phyloP scores from a whole-genome alignment of 192 early-diverging fungal species.

The Gamsiella multidivaricata region DNA sequence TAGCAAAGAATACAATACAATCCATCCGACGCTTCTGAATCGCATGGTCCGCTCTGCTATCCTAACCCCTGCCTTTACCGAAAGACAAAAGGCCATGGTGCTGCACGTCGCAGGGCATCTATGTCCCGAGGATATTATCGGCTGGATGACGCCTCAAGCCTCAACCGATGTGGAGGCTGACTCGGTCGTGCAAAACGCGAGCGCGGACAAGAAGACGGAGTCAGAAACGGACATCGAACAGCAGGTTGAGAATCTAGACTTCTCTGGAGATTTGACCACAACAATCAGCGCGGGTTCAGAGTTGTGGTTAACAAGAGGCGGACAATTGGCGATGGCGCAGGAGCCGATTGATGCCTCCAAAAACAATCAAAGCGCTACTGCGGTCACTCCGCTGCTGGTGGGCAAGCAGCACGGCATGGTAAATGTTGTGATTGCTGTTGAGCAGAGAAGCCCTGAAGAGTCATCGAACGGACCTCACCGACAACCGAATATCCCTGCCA shows the following conservation, averaged over 20 bases:
- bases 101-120: slow-evolving; percentile 52
- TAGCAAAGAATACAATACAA: slow-evolving; percentile 65
- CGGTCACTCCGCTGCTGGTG: too few relatives aligned
- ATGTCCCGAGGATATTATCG: slow-evolving; percentile 52
- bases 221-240: background rate
- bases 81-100: slow-evolving; percentile 76
- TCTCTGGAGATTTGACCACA: background rate
- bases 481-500: background rate
- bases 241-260: slow-evolving; percentile 7
- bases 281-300: background rate
- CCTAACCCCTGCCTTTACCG: slow-evolving; percentile 77
- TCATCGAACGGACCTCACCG: background rate
- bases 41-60: slow-evolving; percentile 73
- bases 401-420: too few relatives aligned
- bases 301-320: too few relatives aligned
- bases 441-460: background rate
- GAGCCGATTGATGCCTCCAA: too few relatives aligned
- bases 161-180: too few relatives aligned
- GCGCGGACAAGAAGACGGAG: background rate
- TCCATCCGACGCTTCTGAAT: slow-evolving; percentile 63
- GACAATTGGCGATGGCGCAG: too few relatives aligned
- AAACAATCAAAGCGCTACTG: too few relatives aligned
- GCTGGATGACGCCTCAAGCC: slow-evolving; percentile 35
- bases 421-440: too few relatives aligned
- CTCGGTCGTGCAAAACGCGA: too few relatives aligned